Evolutionary conservation across 2,329 filamentous ascomycete species (phyloP).

Genomic region (Penicillium sp.): DNA sequence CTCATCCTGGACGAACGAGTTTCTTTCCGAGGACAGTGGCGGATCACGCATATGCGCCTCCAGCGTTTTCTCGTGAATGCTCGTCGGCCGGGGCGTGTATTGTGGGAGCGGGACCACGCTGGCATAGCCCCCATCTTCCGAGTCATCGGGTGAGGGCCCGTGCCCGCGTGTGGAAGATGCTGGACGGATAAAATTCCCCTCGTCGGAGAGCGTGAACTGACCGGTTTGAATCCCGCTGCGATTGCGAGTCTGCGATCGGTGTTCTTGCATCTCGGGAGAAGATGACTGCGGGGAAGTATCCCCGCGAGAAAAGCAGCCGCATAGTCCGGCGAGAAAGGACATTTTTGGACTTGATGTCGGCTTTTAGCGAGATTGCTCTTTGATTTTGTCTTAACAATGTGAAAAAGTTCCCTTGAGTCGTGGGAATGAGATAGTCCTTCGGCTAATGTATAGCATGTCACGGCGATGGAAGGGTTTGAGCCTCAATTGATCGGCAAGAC

Average conservation of each 20-base stretch:
- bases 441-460: conserved; percentile 6
- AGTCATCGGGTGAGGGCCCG: conserved; percentile 18
- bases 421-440: too few relatives aligned
- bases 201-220: conserved; percentile 13
- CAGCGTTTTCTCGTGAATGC: conserved; percentile 38
- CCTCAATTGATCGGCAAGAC: not conserved
- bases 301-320: conserved; percentile 21
- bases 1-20: conserved; percentile 24
- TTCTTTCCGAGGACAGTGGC: conserved; percentile 22
- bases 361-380: too few relatives aligned
- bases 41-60: conserved; percentile 31
- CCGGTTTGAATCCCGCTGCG: conserved; percentile 19
- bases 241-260: conserved; percentile 3
- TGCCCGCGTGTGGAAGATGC: conserved; percentile 7
- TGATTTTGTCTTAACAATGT: too few relatives aligned
- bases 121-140: conserved; percentile 28
- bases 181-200: conserved; percentile 17
- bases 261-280: conserved; percentile 11
- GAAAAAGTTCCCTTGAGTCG: not conserved
- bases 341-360: conserved; percentile 6
- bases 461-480: conserved; percentile 1
- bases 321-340: conserved; percentile 22
- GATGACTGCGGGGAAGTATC: conserved; percentile 7
- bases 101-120: conserved; percentile 35
- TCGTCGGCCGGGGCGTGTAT: conserved; percentile 39